Evolutionary conservation across 1,139 yeast species (phyloP), one percentile per base, ranked within the genome.

Genomic region (Yarrowia galli): DNA sequence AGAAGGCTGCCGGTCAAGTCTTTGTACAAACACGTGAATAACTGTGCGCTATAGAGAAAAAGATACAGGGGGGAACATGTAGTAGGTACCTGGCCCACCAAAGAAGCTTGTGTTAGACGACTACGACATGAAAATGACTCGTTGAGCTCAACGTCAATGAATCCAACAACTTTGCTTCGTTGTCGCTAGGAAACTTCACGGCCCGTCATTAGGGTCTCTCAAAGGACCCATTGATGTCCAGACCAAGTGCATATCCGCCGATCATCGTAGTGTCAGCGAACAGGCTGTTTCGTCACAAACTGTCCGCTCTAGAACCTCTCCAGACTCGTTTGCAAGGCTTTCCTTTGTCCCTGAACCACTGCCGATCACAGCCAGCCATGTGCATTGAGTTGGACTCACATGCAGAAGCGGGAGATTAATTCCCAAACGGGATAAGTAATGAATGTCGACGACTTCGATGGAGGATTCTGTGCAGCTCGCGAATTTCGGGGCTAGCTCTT

Each of bases 331-430:
- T 16, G 18, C 43, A 15, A n/a, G 18, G 22, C 12, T 38, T 40
- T 28, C 32, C 61, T 54, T 54, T 54, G 61, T 54, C 36, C 46
- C 35, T 23, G 45, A 18, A 15, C 22, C 16, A 16, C 23, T 40
- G 61, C 13, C 61, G 61, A 54, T 54, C 61, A 5, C 36, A 22
- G 61, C 61, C 61, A 54, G 48, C 61, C 48, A 54, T 25, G 13
- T 40, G 61, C 60, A 38, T 54, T 53, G 60, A 36, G 58, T 36
- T 51, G 56, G 38, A 13, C 38, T 8, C 23, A 18, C 38, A 49
- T 28, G 56, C 28, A 12, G 28, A 28, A 2, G 43, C 60, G 35
- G 61, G 46, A 54, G 36, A 40, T 54, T 18, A 40, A 23, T 36
- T 38, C 61, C 61, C 61, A 40, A 54, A 16, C 4, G 28, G 48